Evolutionary conservation across 805 yeast species (phyloP), one percentile per base, ranked within the genome.

Genomic region (Candida dajiaensis): DNA sequence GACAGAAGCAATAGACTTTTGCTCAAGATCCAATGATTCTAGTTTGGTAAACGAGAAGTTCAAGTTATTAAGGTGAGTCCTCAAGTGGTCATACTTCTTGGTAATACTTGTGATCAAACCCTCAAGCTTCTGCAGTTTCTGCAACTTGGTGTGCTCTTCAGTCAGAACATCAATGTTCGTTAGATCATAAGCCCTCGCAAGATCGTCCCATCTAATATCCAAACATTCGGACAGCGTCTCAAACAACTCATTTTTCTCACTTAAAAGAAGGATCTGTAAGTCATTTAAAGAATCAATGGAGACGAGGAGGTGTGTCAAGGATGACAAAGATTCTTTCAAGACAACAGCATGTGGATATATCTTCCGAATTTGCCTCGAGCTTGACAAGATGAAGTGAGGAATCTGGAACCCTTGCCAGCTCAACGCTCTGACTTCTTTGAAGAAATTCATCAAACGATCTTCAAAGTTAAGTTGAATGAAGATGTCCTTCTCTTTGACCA

Each of bases 331-430:
- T 47, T 85, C 90, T 6, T 64, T 59, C 8, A 88, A 50, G 10
- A 73, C 67, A 4, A 73, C 64, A 0, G 85, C 83, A 50, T 73
- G 72, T 0, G 90, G 88, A 43, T 80, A 74, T 0, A 84, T 56
- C 26, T 70, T 65, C 46, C 76, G 69, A 2, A 81, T 68, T 26
- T 70, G 73, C 39, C 77, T 70, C 1, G 87, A 70, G 23, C 68
- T 71, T 2, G 74, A 56, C 13, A 67, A 50, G 3, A 85, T 49
- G 6, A 70, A 55, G 22, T 75, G 74, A 0, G 96, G 92, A 0
- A 88, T 63, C 9, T 73, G 76, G 55, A 72, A 77, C 0, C 77
- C 81, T 50, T 80, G 61, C 50, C 71, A 64, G 6, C 67, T 59
- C 26, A 85, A 57, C 41, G 74, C 73, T 37, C 77, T 62, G 1